These are phyloP conservation scores for Ceratobasidium sp. DNA, from an alignment of 1,284 basidiomycete genomes.

Conservation along the genomic window DNA sequence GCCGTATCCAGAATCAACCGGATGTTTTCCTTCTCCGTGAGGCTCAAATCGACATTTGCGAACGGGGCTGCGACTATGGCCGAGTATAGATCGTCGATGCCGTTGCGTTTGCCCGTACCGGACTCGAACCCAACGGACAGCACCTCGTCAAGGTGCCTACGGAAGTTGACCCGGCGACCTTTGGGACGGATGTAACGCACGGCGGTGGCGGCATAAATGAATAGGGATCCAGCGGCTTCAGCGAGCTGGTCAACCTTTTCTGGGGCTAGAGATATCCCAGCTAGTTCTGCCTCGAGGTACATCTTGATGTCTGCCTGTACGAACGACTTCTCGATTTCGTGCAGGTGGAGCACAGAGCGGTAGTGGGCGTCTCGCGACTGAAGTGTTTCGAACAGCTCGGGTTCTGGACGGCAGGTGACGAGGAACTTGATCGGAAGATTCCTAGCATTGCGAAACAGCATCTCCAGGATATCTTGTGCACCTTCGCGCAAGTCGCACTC, in stretches of 20 bases:
- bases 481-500: slow-evolving; percentile 52
- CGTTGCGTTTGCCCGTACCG: neutral
- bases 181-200: slow-evolving; percentile 11
- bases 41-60: no score
- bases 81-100: neutral
- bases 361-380: neutral
- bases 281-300: neutral
- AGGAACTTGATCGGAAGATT: slow-evolving; percentile 54
- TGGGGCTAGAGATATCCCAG: neutral
- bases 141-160: neutral
- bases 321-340: neutral
- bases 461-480: slow-evolving; percentile 48
- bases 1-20: neutral
- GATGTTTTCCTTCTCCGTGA: neutral
- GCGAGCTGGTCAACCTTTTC: neutral
- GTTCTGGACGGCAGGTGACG: slow-evolving; percentile 55
- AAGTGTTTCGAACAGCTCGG: neutral
- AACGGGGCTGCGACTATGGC: neutral
- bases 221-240: neutral
- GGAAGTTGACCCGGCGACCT: neutral
- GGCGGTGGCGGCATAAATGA: slow-evolving; percentile 17
- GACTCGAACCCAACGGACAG: neutral
- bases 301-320: neutral
- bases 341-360: slow-evolving; percentile 5
- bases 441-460: slow-evolving; percentile 51